Evolutionary conservation across 805 yeast genomes (phyloP).

Genomic region (Yamadazyma paraphyllophila): DNA sequence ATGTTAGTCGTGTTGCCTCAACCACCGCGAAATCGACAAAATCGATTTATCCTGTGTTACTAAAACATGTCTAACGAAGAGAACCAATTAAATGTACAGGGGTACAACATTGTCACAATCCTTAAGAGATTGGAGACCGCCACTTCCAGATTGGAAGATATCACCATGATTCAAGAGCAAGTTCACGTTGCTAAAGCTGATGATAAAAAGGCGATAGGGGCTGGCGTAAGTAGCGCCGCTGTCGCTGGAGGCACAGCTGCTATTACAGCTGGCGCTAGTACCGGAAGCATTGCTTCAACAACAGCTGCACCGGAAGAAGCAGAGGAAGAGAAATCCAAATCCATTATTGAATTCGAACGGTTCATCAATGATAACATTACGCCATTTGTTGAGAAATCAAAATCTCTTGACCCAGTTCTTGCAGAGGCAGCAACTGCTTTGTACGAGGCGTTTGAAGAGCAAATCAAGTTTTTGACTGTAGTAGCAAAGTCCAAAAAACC

Average conservation of each 20-base stretch:
- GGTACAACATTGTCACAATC: conserved; percentile 83
- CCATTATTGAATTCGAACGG: conserved; percentile 52
- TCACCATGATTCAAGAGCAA: conserved; percentile 74
- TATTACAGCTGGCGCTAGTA: not conserved
- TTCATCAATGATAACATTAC: conserved; percentile 52
- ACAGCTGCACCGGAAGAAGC: conserved; percentile 2
- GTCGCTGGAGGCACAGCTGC: not conserved
- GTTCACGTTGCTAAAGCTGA: not conserved
- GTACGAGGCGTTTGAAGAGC: conserved; percentile 55
- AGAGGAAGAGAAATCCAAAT: conserved; percentile 33
- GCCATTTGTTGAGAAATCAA: conserved; percentile 59
- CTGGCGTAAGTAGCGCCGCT: not conserved
- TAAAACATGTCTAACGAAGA: conserved; percentile 36
- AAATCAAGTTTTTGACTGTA: conserved; percentile 56
- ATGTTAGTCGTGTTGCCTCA: too few relatives aligned
- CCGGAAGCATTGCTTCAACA: not conserved
- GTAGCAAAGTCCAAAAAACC: conserved; percentile 67
- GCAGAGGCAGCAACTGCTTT: conserved; percentile 52
- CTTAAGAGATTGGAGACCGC: conserved; percentile 81
- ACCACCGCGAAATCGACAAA: conserved; percentile 3
- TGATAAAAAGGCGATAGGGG: conserved; percentile 9
- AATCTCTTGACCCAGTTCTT: conserved; percentile 54
- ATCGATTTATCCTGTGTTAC: not conserved
- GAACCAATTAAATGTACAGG: conserved; percentile 59
- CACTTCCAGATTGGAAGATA: conserved; percentile 87